Percentiles rank a stretch among this genome's conserved stretches.
Evolutionary conservation across 805 yeast species (phyloP).

Genomic region (Candida easanensis): DNA sequence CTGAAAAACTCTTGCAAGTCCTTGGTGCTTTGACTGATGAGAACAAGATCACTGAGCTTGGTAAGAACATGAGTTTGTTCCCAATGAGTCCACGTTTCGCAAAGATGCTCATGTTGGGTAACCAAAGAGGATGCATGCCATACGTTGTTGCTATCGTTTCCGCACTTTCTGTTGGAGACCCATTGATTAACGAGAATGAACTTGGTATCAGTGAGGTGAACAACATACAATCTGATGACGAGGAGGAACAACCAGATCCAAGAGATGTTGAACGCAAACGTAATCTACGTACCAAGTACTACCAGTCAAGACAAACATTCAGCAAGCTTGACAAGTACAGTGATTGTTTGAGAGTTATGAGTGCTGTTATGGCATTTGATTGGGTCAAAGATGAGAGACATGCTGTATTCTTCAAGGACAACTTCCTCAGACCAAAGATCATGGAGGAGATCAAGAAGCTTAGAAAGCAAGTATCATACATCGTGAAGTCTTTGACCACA

Average conservation of each 20-base stretch:
- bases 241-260: slow-evolving; percentile 32
- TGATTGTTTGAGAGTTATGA: slow-evolving; percentile 71
- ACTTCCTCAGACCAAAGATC: slow-evolving; percentile 72
- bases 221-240: slow-evolving; percentile 29
- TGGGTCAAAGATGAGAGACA: slow-evolving; percentile 55
- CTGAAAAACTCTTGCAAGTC: slow-evolving; percentile 63
- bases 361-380: slow-evolving; percentile 86
- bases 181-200: slow-evolving; percentile 74
- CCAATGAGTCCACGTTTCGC: slow-evolving; percentile 94
- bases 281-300: slow-evolving; percentile 47
- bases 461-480: slow-evolving; percentile 72
- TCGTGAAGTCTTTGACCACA: slow-evolving; percentile 65
- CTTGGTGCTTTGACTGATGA: slow-evolving; percentile 71
- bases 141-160: slow-evolving; percentile 91
- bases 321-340: slow-evolving; percentile 66
- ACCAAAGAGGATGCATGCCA: slow-evolving; percentile 81
- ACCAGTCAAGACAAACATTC: slow-evolving; percentile 58
- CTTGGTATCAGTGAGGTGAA: slow-evolving; percentile 46
- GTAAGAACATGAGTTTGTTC: slow-evolving; percentile 82
- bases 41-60: slow-evolving; percentile 68
- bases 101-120: slow-evolving; percentile 83
- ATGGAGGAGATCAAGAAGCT: slow-evolving; percentile 85
- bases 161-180: slow-evolving; percentile 91
- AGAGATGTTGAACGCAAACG: slow-evolving; percentile 34
- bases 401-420: slow-evolving; percentile 47